phyloP scores from a whole-genome alignment of 495 filamentous ascomycete species.

The Penicillium taxi region DNA sequence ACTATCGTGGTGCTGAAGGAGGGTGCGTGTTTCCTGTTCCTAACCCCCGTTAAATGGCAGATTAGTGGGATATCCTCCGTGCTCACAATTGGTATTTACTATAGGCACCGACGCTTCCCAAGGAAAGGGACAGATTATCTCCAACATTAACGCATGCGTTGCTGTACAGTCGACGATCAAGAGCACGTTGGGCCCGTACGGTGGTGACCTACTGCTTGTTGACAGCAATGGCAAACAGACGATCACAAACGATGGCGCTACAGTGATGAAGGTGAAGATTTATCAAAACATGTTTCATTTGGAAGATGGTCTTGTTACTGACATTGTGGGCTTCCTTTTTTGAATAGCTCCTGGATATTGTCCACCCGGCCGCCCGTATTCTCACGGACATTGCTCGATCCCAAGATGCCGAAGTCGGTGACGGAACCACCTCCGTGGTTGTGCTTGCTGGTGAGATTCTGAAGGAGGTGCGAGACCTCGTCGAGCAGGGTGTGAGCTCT shows the following conservation, averaged over 20 bases:
- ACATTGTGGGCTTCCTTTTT: constrained; percentile 5
- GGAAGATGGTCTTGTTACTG: constrained; percentile 6
- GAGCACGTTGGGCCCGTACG: constrained; percentile 93
- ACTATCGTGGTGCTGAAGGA: constrained; percentile 98
- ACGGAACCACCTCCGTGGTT: constrained; percentile 95
- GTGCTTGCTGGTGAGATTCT: constrained; percentile 93
- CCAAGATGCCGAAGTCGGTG: constrained; percentile 97
- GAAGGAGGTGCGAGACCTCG: constrained; percentile 89
- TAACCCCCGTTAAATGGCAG: constrained; percentile 22
- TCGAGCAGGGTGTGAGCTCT: constrained; percentile 94
- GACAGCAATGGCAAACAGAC: constrained; percentile 93
- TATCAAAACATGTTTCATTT: neutral
- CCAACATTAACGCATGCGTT: constrained; percentile 97
- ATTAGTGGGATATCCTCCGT: constrained; percentile 18
- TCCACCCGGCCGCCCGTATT: constrained; percentile 95
- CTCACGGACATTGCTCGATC: constrained; percentile 97
- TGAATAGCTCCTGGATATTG: constrained; percentile 89
- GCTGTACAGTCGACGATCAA: constrained; percentile 96
- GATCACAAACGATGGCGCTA: constrained; percentile 98
- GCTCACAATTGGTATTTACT: constrained; percentile 18
- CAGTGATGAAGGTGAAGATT: constrained; percentile 87
- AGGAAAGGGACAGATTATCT: constrained; percentile 93
- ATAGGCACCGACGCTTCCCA: constrained; percentile 94
- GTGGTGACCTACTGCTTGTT: constrained; percentile 90
- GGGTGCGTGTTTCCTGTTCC: constrained; percentile 52